Percentiles rank a stretch among this genome's conserved stretches.
Evolutionary conservation across 768 basidiomycete genomes (phyloP).

Genomic region (Fomitopsis pulvina): DNA sequence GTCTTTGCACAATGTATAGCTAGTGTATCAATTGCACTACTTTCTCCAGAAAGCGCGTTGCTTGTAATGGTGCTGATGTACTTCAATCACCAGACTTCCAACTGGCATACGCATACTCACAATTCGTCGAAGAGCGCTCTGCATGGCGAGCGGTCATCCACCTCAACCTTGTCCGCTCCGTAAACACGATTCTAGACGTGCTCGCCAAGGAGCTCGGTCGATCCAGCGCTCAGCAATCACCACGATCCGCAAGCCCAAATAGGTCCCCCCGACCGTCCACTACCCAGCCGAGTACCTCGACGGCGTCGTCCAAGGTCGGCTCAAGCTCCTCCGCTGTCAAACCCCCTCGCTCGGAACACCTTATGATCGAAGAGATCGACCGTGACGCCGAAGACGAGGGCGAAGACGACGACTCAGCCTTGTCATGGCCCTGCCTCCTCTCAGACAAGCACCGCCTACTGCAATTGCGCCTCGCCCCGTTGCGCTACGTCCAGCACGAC

Average conservation of each 20-base stretch:
- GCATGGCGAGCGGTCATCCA: slow-evolving; percentile 75
- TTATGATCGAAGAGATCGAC: neutral
- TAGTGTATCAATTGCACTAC: no score
- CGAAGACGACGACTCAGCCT: slow-evolving; percentile 4
- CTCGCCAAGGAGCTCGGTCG: slow-evolving; percentile 38
- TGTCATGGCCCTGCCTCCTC: slow-evolving; percentile 24
- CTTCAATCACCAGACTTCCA: slow-evolving; percentile 52
- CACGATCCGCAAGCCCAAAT: neutral
- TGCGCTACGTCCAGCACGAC: slow-evolving; percentile 49
- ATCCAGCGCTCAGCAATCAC: slow-evolving; percentile 3
- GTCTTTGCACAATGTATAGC: no score
- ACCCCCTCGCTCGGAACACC: neutral
- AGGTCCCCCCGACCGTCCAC: slow-evolving; percentile 1
- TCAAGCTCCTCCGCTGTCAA: neutral
- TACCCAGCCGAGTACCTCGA: neutral
- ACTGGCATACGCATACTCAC: slow-evolving; percentile 59
- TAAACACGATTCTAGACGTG: slow-evolving; percentile 55
- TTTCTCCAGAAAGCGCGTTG: no score
- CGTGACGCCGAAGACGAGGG: neutral
- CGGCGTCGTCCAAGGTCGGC: neutral
- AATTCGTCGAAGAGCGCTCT: slow-evolving; percentile 63
- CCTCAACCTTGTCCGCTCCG: slow-evolving; percentile 73
- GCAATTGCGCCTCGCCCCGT: slow-evolving; percentile 46
- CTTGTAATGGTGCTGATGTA: slow-evolving; percentile 1
- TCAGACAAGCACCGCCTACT: slow-evolving; percentile 54